Percentiles rank a stretch among this genome's conserved stretches.
Conservation (phyloP, 208 protist species). For the Leptomonas seymouri region DNA sequence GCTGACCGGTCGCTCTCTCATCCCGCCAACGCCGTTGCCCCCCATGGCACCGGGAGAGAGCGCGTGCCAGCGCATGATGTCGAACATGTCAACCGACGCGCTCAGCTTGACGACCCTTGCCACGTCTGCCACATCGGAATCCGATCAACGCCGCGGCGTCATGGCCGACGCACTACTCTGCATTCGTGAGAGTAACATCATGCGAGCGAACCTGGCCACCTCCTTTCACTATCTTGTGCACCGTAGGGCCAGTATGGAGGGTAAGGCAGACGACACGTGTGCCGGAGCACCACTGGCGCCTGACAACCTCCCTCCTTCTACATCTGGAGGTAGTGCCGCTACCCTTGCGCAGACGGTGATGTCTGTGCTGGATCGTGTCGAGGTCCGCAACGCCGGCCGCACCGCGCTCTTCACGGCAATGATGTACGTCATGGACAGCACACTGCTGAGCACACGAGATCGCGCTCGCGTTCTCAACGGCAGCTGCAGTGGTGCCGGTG, state of each 20-base stretch:
- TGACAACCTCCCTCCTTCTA: not conserved
- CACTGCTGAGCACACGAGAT: slow-evolving; percentile 18
- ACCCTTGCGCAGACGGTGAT: slow-evolving; percentile 4
- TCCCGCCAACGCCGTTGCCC: not conserved
- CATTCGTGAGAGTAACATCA: slow-evolving; percentile 10
- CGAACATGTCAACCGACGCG: slow-evolving; percentile 3
- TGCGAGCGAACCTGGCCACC: slow-evolving; percentile 3
- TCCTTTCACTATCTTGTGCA: slow-evolving; percentile 7
- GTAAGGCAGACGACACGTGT: not conserved
- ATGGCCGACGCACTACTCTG: slow-evolving; percentile 18
- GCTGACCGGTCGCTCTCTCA: not conserved
- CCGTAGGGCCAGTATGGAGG: not conserved
- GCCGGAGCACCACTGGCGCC: not conserved
- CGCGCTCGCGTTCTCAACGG: slow-evolving; percentile 5
- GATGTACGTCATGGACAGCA: slow-evolving; percentile 21
- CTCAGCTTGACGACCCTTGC: not conserved
- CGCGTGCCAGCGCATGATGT: not conserved
- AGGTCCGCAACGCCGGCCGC: slow-evolving; percentile 9
- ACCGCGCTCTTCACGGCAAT: slow-evolving; percentile 17
- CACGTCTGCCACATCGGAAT: not conserved
- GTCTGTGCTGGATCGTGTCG: not conserved
- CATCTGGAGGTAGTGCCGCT: not conserved
- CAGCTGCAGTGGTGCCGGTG: not conserved
- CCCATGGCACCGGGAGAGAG: not conserved
- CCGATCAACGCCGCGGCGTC: not conserved